Evolutionary conservation across 805 yeast species (phyloP).

Genomic region (Pichia nanzhaoensis): DNA sequence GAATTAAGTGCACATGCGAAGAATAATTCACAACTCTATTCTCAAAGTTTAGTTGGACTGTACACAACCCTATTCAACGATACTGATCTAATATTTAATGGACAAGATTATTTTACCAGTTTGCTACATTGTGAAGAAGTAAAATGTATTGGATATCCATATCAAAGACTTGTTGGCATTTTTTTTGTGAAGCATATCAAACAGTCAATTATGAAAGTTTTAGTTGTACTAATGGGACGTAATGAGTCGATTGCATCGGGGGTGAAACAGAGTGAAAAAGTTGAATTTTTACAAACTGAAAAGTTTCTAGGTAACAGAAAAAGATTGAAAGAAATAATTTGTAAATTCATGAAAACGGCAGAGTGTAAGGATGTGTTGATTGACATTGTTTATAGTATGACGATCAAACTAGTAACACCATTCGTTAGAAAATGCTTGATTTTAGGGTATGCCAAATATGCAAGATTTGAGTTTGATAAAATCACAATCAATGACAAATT

Average conservation of each 20-base stretch:
- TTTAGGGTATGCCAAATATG: constrained; percentile 33
- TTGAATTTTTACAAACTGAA: constrained; percentile 4
- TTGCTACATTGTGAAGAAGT: constrained; percentile 45
- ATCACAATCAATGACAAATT: constrained; percentile 11
- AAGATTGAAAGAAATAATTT: constrained; percentile 16
- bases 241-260: not conserved
- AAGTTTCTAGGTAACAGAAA: constrained; percentile 5
- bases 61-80: constrained; percentile 53
- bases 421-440: constrained; percentile 59
- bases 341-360: constrained; percentile 21
- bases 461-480: constrained; percentile 4
- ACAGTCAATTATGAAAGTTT: constrained; percentile 34
- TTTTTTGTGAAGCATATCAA: constrained; percentile 49
- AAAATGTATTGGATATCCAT: constrained; percentile 37
- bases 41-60: constrained; percentile 28
- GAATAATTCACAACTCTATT: constrained; percentile 20
- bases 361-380: constrained; percentile 26
- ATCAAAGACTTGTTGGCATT: constrained; percentile 40
- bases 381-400: constrained; percentile 42
- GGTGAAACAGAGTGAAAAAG: not conserved
- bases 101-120: constrained; percentile 47
- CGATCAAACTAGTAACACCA: constrained; percentile 53
- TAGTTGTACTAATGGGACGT: constrained; percentile 14
- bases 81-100: constrained; percentile 28
- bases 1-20: constrained; percentile 18